A percentile compares a stretch with the other conserved stretches of the same genome.
These are phyloP conservation scores for Metarhizium album DNA, from an alignment of 2,329 filamentous ascomycete species.

Conservation along the genomic window DNA sequence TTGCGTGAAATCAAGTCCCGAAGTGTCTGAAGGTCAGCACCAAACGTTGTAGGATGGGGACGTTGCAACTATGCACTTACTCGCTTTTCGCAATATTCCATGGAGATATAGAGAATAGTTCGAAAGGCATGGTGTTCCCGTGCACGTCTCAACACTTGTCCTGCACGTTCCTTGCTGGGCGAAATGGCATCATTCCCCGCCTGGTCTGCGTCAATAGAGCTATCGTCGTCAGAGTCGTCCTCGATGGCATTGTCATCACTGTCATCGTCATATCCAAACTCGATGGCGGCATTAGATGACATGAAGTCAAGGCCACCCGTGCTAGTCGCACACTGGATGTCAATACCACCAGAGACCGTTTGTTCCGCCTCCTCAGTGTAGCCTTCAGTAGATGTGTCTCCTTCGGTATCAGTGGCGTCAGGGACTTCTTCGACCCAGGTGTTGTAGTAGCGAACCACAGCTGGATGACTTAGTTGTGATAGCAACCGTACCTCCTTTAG, in stretches of 20 bases:
- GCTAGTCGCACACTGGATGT: constrained; percentile 56
- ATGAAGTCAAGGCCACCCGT: constrained; percentile 86
- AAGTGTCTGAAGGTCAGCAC: constrained; percentile 46
- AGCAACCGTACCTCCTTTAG: constrained; percentile 78
- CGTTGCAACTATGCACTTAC: constrained; percentile 30
- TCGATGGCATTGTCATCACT: constrained; percentile 34
- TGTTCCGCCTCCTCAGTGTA: constrained; percentile 26
- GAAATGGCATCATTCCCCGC: constrained; percentile 16
- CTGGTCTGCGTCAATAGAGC: constrained; percentile 23
- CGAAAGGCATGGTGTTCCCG: constrained; percentile 43
- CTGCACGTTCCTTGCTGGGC: constrained; percentile 20
- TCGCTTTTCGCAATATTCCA: constrained; percentile 95
- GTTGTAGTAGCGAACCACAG: constrained; percentile 81
- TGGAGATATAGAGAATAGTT: constrained; percentile 88
- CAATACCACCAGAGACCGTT: constrained; percentile 29
- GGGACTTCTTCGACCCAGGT: constrained; percentile 78
- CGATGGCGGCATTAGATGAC: constrained; percentile 71
- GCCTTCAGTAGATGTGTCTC: constrained; percentile 43
- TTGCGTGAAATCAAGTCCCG: constrained; percentile 75
- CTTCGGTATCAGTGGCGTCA: constrained; percentile 43
- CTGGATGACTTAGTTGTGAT: constrained; percentile 84
- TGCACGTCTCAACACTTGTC: constrained; percentile 19
- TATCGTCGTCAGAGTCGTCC: constrained; percentile 35
- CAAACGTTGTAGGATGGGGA: constrained; percentile 1
- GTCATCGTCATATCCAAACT: constrained; percentile 59